Evolutionary conservation across 2,329 filamentous ascomycete genomes (phyloP), one percentile per base, ranked within the genome.

Genomic region (Beauveria bassiana): DNA sequence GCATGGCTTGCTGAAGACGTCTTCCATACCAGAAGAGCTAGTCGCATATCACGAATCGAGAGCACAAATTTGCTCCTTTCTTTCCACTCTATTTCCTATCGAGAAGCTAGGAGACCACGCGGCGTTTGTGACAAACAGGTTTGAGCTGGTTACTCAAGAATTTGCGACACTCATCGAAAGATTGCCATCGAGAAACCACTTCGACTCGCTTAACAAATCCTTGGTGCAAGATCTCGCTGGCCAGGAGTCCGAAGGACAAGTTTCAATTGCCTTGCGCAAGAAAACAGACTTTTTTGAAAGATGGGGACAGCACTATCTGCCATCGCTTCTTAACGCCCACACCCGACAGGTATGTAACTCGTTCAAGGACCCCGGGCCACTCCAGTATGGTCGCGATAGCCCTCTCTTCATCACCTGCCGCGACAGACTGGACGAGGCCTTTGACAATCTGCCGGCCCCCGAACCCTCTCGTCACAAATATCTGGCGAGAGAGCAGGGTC

Each of bases 281-380:
- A 20, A 61, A 0, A 7, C 16, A 18, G 62, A 67, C 0, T 78
- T 78, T 66, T 84, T 79, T 65, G 3, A 43, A 2, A 76, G 71
- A 68, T 87, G 84, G 85, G 84, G 84, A 8, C 67, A 68, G 5
- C 83, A 86, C 69, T 87, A 83, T 68, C 76, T 87, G 6, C 79
- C 79, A 0, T 82, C 81, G 7, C 73, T 86, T 1, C 78, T 81
- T 28, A 77, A 80, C 63, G 83, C 84, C 0, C 82, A 87, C 65
- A 73, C 75, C 1, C 75, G 78, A 26, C 85, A 87, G 69, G 71
- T 81, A 10, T 85, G 84, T 73, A 86, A 85, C 68, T 81, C 80
- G 0, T 86, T 86, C 77, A 85, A 86, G 67, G 85, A 87, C 63
- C 73, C 79, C 0, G 84, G 84, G 0, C 81, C 84, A 4, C 75